A percentile compares a stretch with the other conserved stretches of the same genome.
These are phyloP conservation scores for Metschnikowia santaceciliae DNA, from an alignment of 805 yeast species.

Conservation along the genomic window DNA sequence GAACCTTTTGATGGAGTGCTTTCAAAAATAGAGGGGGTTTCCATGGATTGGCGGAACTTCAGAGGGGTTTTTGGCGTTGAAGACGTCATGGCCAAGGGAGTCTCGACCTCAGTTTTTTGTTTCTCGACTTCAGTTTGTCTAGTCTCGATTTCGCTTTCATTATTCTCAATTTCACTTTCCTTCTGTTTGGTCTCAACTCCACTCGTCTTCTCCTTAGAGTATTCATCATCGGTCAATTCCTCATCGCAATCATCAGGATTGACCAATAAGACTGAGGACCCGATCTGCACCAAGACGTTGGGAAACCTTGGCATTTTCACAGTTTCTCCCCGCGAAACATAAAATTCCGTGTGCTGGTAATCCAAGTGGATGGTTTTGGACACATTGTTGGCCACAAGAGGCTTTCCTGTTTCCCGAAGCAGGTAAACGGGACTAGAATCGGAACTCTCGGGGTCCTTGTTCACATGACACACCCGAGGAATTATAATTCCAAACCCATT, in stretches of 20 bases:
- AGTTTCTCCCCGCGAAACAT: constrained; percentile 58
- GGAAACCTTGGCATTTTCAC: constrained; percentile 59
- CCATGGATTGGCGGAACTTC: neutral
- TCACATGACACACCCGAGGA: constrained; percentile 45
- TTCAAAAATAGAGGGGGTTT: neutral
- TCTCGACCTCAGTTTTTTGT: neutral
- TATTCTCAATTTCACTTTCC: too few relatives aligned
- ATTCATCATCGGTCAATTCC: constrained; percentile 44
- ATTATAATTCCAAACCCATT: constrained; percentile 73
- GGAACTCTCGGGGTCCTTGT: constrained; percentile 15
- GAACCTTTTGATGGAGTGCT: neutral
- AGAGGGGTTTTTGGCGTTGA: neutral
- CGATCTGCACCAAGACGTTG: constrained; percentile 64
- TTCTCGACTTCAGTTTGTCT: too few relatives aligned
- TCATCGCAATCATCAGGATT: constrained; percentile 46
- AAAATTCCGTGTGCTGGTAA: constrained; percentile 46
- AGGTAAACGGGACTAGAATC: constrained; percentile 8
- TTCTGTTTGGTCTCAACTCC: too few relatives aligned
- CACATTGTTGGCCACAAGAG: constrained; percentile 18
- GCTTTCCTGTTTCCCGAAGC: constrained; percentile 22
- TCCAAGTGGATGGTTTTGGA: constrained; percentile 41
- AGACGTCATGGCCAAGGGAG: neutral
- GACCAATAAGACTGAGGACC: constrained; percentile 56
- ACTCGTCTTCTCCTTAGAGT: neutral
- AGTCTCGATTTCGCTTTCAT: too few relatives aligned